Evolutionary conservation across 2,329 filamentous ascomycete species (phyloP), one percentile per base, ranked within the genome.

Genomic region (Lecanicillium sp.): DNA sequence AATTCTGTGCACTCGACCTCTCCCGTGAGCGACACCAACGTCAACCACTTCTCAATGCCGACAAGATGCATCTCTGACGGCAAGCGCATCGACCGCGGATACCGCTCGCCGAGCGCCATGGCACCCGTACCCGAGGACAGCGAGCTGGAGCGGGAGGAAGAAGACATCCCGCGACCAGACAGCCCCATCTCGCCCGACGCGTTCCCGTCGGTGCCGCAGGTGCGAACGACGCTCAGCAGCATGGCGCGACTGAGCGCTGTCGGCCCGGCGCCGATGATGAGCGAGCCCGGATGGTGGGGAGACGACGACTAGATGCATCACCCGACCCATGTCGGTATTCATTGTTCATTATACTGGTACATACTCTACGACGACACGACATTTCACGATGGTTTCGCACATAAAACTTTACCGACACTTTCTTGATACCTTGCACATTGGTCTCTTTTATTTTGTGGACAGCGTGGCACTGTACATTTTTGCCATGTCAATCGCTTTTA

Each of bases 161-260:
- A 40, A 12, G 59, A 53, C 5, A 50, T 70, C 5, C 66, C 69
- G 5, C 62, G 69, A 19, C 69, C 71, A 3, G 70, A 74, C 43
- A 69, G 66, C 49, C 66, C 65, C 24, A 63, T 69, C 43, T 68
- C 66, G 0, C 62, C 66, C 2, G 59, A 60, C 12, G 51, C 56
- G 1, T 62, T 68, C 32, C 59, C 63, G 2, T 43, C 55, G 9
- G 52, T 54, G 5, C 56, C 57, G 14, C 40, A 36, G 14, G 52
- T 49, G 23, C 55, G 58, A 37, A 52, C 53, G 9, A 58, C 60
- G 19, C 53, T 60, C 40, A 60, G 58, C 54, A 68, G 69, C 57
- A 72, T 64, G 42, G 70, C 68, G 10, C 66, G 72, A 5, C 56
- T 71, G 36, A 70, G 68, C 44, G 68, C 68, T 2, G 67, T 71